Evolutionary conservation across 495 filamentous ascomycete species (phyloP), one percentile per base, ranked within the genome.

Genomic region (Annulohypoxylon bovei): DNA sequence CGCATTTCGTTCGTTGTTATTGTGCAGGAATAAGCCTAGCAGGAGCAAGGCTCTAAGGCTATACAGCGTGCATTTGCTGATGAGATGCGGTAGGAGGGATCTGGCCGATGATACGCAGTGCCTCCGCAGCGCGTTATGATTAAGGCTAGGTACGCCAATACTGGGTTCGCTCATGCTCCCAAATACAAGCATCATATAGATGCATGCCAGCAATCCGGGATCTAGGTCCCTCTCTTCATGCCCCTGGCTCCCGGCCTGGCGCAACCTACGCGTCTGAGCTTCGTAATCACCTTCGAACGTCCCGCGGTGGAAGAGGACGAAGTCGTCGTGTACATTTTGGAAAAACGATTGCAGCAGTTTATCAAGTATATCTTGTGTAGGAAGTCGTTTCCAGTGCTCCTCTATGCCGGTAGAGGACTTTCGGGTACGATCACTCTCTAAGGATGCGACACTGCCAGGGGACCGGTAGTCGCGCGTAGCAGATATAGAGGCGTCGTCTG

Each of bases 151-250:
- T 64, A 58, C 65, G 27, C 42, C 70, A 37, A 65, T 73, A 46
- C 40, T 74, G 44, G 58, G 65, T 69, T 62, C 74, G 71, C 53
- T 77, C 70, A 62, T 67, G 33, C 65, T 67, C 35, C 80, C 77
- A 39, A 84, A 79, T 14, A 80, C 78, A 6, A 83, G 65, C 58
- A 82, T 76, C 78, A 83, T 82, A 22, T 80, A 77, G 30, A 84
- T 75, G 66, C 79, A 80, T 66, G 80, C 80, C 25, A 82, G 65
- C 79, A 80, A 80, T 23, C 81, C 79, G 0, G 67, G 46, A n/a
- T 67, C 49, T 8, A 30, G 33, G 6, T 61, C 65, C 11, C 40
- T 57, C 3, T 47, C 63, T 32, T 67, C 54, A 6, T 58, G 40
- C 8, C 33, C n/a, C 20, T 67, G 54, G 8, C 7, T 39, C 2